Percentiles rank a stretch among this genome's conserved stretches.
Conservation (phyloP, 2,329 filamentous ascomycete genomes). For the Penicillium glabrum region DNA sequence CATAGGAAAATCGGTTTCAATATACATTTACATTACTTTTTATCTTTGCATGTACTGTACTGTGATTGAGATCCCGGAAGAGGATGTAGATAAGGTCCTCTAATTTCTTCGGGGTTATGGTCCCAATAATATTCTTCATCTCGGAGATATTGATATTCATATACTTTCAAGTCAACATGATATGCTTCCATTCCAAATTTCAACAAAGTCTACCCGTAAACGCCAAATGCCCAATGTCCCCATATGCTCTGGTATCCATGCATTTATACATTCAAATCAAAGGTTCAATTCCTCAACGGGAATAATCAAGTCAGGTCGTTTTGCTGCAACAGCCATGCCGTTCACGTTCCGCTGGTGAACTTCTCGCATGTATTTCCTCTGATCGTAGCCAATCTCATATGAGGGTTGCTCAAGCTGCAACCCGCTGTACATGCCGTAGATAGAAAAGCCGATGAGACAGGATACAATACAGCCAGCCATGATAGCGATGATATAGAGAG, state of each 20-base stretch:
- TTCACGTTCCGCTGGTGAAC: constrained; percentile 24
- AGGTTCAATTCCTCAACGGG: constrained; percentile 11
- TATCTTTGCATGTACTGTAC: constrained; percentile 10
- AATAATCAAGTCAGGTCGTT: constrained; percentile 21
- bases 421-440: constrained; percentile 23
- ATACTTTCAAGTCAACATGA: background rate
- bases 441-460: constrained; percentile 19
- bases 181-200: background rate
- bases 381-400: constrained; percentile 21
- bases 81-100: background rate
- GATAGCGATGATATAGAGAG: constrained; percentile 25
- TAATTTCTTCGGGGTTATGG: background rate
- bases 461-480: constrained; percentile 29
- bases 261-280: constrained; percentile 3
- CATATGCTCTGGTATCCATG: background rate
- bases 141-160: background rate
- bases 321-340: constrained; percentile 18
- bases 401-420: constrained; percentile 9
- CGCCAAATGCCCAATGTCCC: background rate
- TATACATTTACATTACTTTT: constrained; percentile 2
- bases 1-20: constrained; percentile 11
- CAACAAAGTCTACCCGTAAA: background rate
- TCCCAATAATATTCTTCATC: background rate
- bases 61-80: background rate
- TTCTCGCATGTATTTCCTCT: constrained; percentile 31